These are phyloP conservation scores for Panellus pusillus DNA, from an alignment of 768 basidiomycete genomes.

Conservation along the genomic window DNA sequence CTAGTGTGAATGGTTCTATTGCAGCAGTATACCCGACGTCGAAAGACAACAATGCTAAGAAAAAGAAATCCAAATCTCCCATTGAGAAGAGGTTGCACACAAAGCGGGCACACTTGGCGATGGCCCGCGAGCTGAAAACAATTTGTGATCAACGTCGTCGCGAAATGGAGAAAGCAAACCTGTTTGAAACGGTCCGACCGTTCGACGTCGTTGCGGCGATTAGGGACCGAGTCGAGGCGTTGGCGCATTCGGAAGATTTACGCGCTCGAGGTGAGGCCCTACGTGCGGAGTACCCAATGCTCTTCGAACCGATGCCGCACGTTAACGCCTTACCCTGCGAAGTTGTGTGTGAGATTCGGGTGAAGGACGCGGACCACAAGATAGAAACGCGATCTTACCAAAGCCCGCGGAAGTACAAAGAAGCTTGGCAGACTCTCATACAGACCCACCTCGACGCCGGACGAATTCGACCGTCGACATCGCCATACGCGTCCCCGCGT, in stretches of 20 bases:
- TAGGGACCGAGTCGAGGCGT: background rate
- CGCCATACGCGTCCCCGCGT: constrained; percentile 34
- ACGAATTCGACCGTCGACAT: constrained; percentile 26
- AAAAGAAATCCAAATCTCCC: too few species aligned
- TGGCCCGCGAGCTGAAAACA: too few species aligned
- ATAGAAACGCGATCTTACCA: constrained; percentile 23
- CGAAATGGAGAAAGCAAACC: too few species aligned
- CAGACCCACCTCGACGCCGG: constrained; percentile 31
- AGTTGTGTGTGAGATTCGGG: constrained; percentile 16
- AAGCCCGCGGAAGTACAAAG: constrained; percentile 31
- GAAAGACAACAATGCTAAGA: too few species aligned
- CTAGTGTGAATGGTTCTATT: too few species aligned
- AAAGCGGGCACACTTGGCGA: too few species aligned
- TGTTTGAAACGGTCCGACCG: background rate
- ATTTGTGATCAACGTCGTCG: too few species aligned
- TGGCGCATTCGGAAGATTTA: background rate
- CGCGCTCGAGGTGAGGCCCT: background rate
- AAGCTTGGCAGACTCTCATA: constrained; percentile 28
- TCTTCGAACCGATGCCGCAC: constrained; percentile 24
- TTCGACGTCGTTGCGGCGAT: background rate
- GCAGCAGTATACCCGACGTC: too few species aligned
- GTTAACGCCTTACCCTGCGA: constrained; percentile 21
- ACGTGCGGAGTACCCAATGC: constrained; percentile 14
- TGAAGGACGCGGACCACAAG: constrained; percentile 20
- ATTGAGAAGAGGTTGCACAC: too few species aligned